Percentiles rank a stretch among this genome's conserved stretches.
These are phyloP conservation scores for Syzygium jambos DNA, from an alignment of 345 rosid species.

Conservation along the genomic window DNA sequence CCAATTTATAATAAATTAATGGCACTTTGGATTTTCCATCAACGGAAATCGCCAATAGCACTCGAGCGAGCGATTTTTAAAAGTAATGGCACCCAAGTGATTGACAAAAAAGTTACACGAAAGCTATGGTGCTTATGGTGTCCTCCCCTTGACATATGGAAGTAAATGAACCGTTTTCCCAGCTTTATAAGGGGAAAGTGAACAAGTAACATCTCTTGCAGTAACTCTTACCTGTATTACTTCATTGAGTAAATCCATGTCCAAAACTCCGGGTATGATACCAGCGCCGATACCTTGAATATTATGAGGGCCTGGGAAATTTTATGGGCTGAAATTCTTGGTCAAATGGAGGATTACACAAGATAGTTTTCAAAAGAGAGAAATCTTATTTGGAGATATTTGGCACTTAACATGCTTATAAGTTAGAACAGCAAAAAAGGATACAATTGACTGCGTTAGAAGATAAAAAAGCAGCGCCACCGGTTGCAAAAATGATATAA, in stretches of 20 bases:
- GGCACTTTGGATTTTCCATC: background rate
- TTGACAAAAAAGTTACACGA: background rate
- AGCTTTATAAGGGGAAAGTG: background rate
- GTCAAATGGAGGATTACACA: background rate
- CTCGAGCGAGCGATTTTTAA: background rate
- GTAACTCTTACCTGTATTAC: slow-evolving; percentile 27
- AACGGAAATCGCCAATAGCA: background rate
- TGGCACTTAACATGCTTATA: background rate
- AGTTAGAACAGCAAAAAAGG: background rate
- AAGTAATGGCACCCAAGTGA: background rate
- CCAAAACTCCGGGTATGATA: slow-evolving; percentile 42
- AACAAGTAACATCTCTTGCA: background rate
- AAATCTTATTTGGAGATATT: background rate
- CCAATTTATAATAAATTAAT: background rate
- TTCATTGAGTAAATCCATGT: slow-evolving; percentile 32
- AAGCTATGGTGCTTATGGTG: background rate
- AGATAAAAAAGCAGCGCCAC: background rate
- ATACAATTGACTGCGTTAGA: background rate
- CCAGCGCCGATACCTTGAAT: slow-evolving; percentile 77
- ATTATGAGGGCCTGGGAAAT: slow-evolving; percentile 37
- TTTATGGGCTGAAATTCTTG: background rate
- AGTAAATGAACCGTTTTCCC: background rate
- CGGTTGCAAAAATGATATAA: background rate
- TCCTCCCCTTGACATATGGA: background rate
- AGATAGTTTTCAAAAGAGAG: background rate